Evolutionary conservation across 2,329 filamentous ascomycete species (phyloP).

Genomic region (Fusarium sarcochroum): DNA sequence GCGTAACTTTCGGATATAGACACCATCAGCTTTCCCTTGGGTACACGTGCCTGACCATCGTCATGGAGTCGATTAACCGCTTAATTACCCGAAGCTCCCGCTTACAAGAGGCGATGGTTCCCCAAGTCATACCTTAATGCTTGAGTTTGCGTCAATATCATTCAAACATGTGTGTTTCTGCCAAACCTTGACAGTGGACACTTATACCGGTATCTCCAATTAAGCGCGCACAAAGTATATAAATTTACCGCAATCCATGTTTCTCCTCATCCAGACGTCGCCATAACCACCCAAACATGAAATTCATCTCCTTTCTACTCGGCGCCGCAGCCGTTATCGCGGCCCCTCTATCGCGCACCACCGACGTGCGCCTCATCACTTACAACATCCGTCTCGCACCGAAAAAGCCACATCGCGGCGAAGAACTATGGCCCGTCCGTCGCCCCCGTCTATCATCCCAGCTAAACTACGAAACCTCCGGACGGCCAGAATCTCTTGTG

Average conservation of each 20-base stretch:
- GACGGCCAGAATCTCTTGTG: constrained; percentile 65
- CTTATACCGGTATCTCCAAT: background rate
- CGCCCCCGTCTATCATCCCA: constrained; percentile 66
- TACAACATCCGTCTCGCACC: constrained; percentile 76
- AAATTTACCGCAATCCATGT: background rate
- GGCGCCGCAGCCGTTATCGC: constrained; percentile 22
- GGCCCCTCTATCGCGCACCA: constrained; percentile 26
- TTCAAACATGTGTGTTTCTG: background rate
- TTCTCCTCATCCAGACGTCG: background rate
- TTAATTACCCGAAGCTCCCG: constrained; percentile 3
- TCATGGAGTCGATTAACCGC: constrained; percentile 8
- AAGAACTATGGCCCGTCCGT: constrained; percentile 70
- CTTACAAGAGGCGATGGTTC: constrained; percentile 12
- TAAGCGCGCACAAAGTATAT: background rate
- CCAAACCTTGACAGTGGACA: no score
- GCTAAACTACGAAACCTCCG: constrained; percentile 64
- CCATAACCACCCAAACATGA: constrained; percentile 37
- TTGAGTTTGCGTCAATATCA: background rate
- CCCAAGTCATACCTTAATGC: background rate
- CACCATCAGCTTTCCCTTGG: no score
- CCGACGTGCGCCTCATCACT: constrained; percentile 67
- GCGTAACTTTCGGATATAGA: constrained; percentile 8
- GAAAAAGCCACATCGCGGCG: constrained; percentile 61
- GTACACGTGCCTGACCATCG: constrained; percentile 1
- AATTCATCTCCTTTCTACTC: constrained; percentile 22